These are phyloP conservation scores for Ceratonia siliqua DNA, from an alignment of 306 rosid genomes.

Conservation along the genomic window DNA sequence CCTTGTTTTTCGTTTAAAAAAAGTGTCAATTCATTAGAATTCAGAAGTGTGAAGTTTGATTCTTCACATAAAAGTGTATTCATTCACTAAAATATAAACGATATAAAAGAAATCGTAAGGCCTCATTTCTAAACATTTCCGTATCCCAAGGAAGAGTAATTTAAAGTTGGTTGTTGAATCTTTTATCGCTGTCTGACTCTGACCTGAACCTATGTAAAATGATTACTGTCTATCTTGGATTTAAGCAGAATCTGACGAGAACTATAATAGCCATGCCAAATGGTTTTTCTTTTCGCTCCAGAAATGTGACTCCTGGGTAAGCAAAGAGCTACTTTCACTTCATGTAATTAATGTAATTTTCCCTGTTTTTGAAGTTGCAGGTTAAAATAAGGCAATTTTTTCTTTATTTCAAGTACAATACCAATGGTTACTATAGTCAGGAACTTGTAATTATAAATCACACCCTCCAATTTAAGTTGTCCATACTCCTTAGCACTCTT, in stretches of 20 bases:
- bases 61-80: neutral
- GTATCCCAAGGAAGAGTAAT: neutral
- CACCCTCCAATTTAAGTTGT: neutral
- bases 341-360: too few species aligned
- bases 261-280: neutral
- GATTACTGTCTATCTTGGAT: slow-evolving; percentile 15
- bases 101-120: neutral
- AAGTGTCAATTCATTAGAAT: neutral
- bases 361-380: too few species aligned
- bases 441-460: too few species aligned
- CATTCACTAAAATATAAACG: neutral
- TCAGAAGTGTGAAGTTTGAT: neutral
- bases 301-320: too few species aligned
- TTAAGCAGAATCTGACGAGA: neutral
- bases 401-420: too few species aligned
- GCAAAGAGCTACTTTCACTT: neutral
- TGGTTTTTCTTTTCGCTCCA: slow-evolving; percentile 4
- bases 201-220: slow-evolving; percentile 1
- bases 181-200: too few species aligned
- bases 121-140: neutral
- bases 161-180: neutral
- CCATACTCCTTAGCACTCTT: neutral
- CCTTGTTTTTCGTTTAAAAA: too few species aligned
- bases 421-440: too few species aligned
- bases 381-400: too few species aligned